Conservation (phyloP, 2,329 filamentous ascomycete genomes). For the Pleurostoma richardsiae region DNA sequence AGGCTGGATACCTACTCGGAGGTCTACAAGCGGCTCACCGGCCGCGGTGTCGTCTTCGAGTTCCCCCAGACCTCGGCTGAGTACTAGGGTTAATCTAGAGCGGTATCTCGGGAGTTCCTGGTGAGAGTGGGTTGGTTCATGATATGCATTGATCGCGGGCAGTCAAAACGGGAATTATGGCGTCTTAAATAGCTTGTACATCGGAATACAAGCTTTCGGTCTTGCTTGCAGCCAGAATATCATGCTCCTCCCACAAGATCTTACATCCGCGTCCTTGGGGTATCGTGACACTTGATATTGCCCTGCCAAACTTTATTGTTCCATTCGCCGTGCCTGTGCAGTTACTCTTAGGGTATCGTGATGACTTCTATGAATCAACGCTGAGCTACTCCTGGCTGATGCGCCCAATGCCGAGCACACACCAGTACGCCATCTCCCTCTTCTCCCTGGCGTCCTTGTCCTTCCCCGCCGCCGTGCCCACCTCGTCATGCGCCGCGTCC, state of each 20-base stretch:
- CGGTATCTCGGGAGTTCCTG: neutral
- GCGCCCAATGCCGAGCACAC: slow-evolving; percentile 80
- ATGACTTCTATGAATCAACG: slow-evolving; percentile 17
- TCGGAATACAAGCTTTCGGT: neutral
- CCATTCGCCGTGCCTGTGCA: too few species aligned
- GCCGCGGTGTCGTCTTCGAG: slow-evolving; percentile 95
- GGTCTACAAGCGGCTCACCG: slow-evolving; percentile 97
- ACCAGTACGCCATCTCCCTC: slow-evolving; percentile 92
- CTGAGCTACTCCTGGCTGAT: slow-evolving; percentile 48
- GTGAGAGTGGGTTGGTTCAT: slow-evolving; percentile 1
- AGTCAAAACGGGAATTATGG: neutral
- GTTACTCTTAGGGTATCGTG: slow-evolving; percentile 32
- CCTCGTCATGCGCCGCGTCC: slow-evolving; percentile 58
- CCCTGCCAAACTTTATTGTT: too few species aligned
- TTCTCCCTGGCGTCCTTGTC: slow-evolving; percentile 66
- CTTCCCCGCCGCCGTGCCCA: slow-evolving; percentile 45
- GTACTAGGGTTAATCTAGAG: slow-evolving; percentile 59
- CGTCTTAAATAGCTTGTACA: slow-evolving; percentile 3
- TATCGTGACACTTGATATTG: too few species aligned
- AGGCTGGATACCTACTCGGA: slow-evolving; percentile 98
- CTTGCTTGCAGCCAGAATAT: neutral
- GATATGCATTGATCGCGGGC: slow-evolving; percentile 5
- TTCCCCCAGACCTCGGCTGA: slow-evolving; percentile 86
- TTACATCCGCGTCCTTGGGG: too few species aligned
- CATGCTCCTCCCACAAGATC: slow-evolving; percentile 1